Percentiles rank a stretch among this genome's conserved stretches.
Evolutionary conservation across 805 yeast genomes (phyloP).

Genomic region (Peterozyma xylosa): DNA sequence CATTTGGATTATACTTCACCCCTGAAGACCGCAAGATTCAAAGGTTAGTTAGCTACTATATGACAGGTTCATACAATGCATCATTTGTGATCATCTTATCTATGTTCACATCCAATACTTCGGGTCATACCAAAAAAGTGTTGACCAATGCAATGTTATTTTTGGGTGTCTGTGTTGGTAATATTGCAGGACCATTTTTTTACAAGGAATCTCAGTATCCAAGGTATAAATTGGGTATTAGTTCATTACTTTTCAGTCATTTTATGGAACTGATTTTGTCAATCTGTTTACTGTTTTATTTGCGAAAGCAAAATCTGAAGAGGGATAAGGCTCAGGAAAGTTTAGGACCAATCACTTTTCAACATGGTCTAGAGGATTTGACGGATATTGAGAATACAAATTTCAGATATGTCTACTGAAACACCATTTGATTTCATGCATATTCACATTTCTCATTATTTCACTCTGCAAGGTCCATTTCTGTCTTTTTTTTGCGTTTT

Average conservation of each 20-base stretch:
- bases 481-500: too few relatives aligned
- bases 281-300: background rate
- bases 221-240: constrained; percentile 18
- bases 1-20: constrained; percentile 12
- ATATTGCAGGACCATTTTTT: constrained; percentile 30
- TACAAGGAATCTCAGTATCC: constrained; percentile 25
- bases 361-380: constrained; percentile 6
- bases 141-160: constrained; percentile 25
- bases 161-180: constrained; percentile 27
- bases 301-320: constrained; percentile 4
- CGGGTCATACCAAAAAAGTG: constrained; percentile 30
- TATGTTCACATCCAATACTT: constrained; percentile 26
- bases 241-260: constrained; percentile 8
- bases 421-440: too few relatives aligned
- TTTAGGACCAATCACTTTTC: background rate
- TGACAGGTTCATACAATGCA: constrained; percentile 9
- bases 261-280: constrained; percentile 3
- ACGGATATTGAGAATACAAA: constrained; percentile 1
- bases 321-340: constrained; percentile 4
- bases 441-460: too few relatives aligned
- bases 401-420: constrained; percentile 5
- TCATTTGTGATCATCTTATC: constrained; percentile 17
- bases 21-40: constrained; percentile 6
- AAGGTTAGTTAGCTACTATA: constrained; percentile 5
- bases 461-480: too few relatives aligned